Conservation (phyloP, 495 filamentous ascomycete genomes). For the Hypoxylon crocopeplum region DNA sequence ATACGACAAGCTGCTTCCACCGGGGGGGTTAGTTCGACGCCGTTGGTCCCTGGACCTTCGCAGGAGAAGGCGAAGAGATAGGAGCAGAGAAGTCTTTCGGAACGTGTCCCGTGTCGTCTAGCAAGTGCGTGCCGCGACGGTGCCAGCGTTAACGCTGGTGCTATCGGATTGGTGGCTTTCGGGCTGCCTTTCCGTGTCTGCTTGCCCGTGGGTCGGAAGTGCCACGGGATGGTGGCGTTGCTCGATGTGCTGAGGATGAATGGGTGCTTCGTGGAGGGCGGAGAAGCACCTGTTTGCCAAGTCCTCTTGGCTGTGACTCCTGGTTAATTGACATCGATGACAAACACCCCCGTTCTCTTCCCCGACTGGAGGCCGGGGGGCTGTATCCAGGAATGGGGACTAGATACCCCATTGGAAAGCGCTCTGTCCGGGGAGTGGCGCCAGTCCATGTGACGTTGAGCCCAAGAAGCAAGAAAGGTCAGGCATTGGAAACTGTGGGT, state of each 20-base stretch:
- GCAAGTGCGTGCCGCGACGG: slow-evolving; percentile 6
- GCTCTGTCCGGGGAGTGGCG: background rate
- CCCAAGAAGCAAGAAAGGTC: slow-evolving; percentile 16
- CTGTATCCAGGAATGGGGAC: background rate
- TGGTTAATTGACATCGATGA: background rate
- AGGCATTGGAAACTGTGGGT: slow-evolving; percentile 7
- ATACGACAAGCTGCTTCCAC: too few relatives aligned
- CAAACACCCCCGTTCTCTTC: background rate
- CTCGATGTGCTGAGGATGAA: background rate
- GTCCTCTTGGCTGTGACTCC: background rate
- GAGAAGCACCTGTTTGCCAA: background rate
- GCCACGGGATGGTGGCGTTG: too few relatives aligned
- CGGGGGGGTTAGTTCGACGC: background rate
- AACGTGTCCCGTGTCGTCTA: slow-evolving; percentile 14
- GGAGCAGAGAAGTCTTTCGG: slow-evolving; percentile 10
- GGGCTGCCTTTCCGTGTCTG: background rate
- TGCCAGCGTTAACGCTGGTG: slow-evolving; percentile 1
- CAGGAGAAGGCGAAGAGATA: slow-evolving; percentile 8
- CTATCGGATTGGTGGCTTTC: background rate
- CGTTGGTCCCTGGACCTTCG: slow-evolving; percentile 22
- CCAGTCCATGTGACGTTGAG: too few relatives aligned
- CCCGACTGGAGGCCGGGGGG: background rate
- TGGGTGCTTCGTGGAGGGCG: background rate
- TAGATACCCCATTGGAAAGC: background rate
- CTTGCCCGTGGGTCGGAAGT: background rate